phyloP scores from a whole-genome alignment of 23 red algal genomes.

The Gracilaria caudata region DNA sequence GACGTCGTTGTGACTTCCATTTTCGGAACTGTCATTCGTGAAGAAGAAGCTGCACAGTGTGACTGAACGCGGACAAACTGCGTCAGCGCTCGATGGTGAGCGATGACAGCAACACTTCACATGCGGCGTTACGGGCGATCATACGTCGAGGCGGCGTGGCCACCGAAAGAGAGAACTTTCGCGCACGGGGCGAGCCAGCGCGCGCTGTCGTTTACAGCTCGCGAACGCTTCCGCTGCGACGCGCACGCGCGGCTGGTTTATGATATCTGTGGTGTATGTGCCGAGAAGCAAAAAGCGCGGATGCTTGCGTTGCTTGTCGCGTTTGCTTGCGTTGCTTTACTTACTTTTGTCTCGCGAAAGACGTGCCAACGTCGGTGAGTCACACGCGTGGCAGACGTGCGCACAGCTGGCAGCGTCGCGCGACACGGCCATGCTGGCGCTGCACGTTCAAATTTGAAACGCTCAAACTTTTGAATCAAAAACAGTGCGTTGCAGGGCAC shows the following conservation, averaged over 20 bases:
- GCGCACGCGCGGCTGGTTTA: no score
- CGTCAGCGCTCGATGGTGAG: background rate
- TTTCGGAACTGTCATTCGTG: background rate
- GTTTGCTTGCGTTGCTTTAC: background rate
- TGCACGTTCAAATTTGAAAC: background rate
- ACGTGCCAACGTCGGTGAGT: background rate
- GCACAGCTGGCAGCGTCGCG: background rate
- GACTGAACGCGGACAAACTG: background rate
- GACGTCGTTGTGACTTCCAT: background rate
- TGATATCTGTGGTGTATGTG: no score
- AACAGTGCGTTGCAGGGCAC: background rate
- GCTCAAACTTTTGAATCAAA: constrained; percentile 1
- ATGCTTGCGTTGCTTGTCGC: background rate
- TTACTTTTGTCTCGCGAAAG: background rate
- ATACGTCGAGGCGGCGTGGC: background rate
- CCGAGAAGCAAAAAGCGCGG: background rate
- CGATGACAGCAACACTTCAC: background rate
- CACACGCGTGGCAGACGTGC: constrained; percentile 2
- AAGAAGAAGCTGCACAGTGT: background rate
- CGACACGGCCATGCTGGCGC: background rate
- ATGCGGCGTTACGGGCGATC: background rate
- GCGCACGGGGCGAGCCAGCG: background rate
- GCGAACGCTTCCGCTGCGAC: background rate
- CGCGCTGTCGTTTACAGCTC: background rate
- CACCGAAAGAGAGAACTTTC: background rate